phyloP scores from a whole-genome alignment of 2,329 filamentous ascomycete genomes.

The Nigrospora sphaerica region DNA sequence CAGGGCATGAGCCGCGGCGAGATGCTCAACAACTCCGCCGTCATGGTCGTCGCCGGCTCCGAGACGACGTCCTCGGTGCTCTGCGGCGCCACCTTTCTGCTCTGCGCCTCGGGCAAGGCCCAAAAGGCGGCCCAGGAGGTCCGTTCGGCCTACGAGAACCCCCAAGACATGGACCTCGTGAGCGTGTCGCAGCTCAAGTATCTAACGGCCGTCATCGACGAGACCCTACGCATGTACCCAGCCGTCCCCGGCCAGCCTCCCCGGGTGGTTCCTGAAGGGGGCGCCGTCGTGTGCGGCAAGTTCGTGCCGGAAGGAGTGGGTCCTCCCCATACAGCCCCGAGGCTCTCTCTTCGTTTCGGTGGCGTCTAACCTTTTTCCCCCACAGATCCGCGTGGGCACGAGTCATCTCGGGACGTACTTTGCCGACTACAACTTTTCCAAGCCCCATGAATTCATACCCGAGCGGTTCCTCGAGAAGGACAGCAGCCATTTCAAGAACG shows the following conservation, averaged over 20 bases:
- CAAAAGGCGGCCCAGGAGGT: slow-evolving; percentile 30
- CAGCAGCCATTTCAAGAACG: background rate
- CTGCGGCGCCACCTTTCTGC: slow-evolving; percentile 28
- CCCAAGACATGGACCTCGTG: slow-evolving; percentile 30
- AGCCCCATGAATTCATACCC: background rate
- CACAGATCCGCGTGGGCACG: background rate
- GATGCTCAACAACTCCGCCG: slow-evolving; percentile 13
- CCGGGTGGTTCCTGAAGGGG: background rate
- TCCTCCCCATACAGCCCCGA: too few relatives aligned
- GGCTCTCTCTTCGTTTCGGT: background rate
- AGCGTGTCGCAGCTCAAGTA: slow-evolving; percentile 27
- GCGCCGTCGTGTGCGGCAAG: too few relatives aligned
- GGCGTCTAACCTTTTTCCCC: background rate
- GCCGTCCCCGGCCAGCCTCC: slow-evolving; percentile 10
- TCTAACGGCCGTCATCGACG: slow-evolving; percentile 33
- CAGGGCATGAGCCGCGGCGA: slow-evolving; percentile 11
- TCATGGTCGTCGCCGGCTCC: slow-evolving; percentile 37
- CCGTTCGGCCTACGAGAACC: slow-evolving; percentile 23
- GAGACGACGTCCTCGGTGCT: slow-evolving; percentile 44
- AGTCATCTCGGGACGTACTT: background rate
- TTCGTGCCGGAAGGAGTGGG: too few relatives aligned
- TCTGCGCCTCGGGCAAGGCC: slow-evolving; percentile 27
- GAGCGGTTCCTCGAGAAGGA: background rate
- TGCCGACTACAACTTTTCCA: background rate
- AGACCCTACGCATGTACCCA: slow-evolving; percentile 34